phyloP scores from a whole-genome alignment of 257 asterid genomes.

The Primulina huaijiensis region DNA sequence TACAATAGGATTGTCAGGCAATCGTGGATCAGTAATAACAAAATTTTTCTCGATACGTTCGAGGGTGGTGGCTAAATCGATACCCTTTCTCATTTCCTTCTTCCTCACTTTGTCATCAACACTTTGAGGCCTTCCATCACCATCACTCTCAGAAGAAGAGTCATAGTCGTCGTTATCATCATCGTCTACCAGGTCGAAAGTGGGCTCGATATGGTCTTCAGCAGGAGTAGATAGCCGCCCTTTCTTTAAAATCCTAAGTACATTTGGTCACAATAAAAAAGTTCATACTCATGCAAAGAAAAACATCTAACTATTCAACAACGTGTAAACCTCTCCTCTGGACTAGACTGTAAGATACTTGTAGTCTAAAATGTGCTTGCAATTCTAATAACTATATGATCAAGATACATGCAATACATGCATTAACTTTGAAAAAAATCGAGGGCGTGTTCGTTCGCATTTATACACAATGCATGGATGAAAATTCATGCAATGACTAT shows the following conservation, averaged over 20 bases:
- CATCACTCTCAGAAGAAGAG: slow-evolving; percentile 48
- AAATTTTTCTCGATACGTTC: slow-evolving; percentile 98
- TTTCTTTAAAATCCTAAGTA: slow-evolving; percentile 62
- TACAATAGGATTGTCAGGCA: slow-evolving; percentile 99
- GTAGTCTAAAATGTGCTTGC: too few species aligned
- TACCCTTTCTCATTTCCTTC: slow-evolving; percentile 98
- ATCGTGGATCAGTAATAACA: slow-evolving; percentile 97
- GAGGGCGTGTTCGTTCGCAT: too few species aligned
- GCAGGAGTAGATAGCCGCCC: slow-evolving; percentile 50
- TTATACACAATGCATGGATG: too few species aligned
- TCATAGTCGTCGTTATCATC: slow-evolving; percentile 36
- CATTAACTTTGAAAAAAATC: too few species aligned
- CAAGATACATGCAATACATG: too few species aligned
- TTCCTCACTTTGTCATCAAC: slow-evolving; percentile 90
- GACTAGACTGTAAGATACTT: too few species aligned
- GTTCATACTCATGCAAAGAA: neutral
- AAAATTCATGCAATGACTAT: too few species aligned
- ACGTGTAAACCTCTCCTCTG: too few species aligned
- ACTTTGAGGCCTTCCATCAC: slow-evolving; percentile 74
- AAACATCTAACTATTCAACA: too few species aligned
- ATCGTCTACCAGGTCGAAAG: slow-evolving; percentile 35
- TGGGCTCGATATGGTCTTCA: slow-evolving; percentile 38
- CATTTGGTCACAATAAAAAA: slow-evolving; percentile 1
- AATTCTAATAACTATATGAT: too few species aligned
- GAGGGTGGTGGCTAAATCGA: slow-evolving; percentile 95